Percentiles rank a stretch among this genome's conserved stretches.
phyloP scores from a whole-genome alignment of 495 filamentous ascomycete genomes.

The Jackrogersella multiformis region DNA sequence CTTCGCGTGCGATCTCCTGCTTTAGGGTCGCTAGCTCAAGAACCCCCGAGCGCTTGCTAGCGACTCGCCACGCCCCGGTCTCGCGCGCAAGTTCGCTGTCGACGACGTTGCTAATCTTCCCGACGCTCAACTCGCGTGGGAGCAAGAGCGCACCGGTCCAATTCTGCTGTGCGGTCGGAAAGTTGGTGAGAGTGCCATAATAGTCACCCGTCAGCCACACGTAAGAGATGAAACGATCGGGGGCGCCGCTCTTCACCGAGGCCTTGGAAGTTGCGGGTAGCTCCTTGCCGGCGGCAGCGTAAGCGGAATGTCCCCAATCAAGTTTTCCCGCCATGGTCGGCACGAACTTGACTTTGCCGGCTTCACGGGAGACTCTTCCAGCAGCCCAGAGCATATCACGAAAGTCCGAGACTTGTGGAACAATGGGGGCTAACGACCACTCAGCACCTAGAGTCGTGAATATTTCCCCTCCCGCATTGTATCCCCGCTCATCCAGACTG shows the following conservation, averaged over 20 bases:
- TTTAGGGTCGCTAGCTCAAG: slow-evolving; percentile 32
- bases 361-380: slow-evolving; percentile 13
- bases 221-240: slow-evolving; percentile 37
- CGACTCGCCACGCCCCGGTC: slow-evolving; percentile 36
- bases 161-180: slow-evolving; percentile 36
- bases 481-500: slow-evolving; percentile 28
- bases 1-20: slow-evolving; percentile 38
- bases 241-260: slow-evolving; percentile 37
- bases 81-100: slow-evolving; percentile 36
- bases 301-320: slow-evolving; percentile 38
- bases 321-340: slow-evolving; percentile 39
- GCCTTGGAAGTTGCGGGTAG: slow-evolving; percentile 38
- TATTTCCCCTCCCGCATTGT: slow-evolving; percentile 36
- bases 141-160: slow-evolving; percentile 40
- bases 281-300: slow-evolving; percentile 37
- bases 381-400: slow-evolving; percentile 42
- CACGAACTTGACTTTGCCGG: slow-evolving; percentile 30
- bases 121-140: slow-evolving; percentile 39
- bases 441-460: slow-evolving; percentile 39
- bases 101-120: slow-evolving; percentile 37
- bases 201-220: slow-evolving; percentile 36
- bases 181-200: slow-evolving; percentile 31
- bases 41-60: slow-evolving; percentile 21
- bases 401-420: slow-evolving; percentile 39
- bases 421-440: slow-evolving; percentile 36